Conservation (phyloP, 805 yeast genomes). For the Brettanomyces naardenensis region DNA sequence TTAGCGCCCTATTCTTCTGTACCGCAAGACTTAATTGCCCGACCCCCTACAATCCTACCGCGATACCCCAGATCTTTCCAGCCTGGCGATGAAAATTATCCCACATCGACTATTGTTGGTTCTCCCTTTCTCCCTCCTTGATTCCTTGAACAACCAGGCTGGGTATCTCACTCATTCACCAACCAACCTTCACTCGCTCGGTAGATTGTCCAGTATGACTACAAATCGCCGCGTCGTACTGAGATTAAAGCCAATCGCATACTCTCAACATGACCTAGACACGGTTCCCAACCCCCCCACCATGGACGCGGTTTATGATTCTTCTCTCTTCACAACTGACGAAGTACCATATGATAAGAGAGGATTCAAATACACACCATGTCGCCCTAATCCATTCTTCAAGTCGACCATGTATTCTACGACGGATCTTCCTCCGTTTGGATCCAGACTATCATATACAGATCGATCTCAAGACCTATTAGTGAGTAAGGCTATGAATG, state of each 20-base stretch:
- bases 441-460: constrained; percentile 49
- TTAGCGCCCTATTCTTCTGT: too few species aligned
- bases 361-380: constrained; percentile 75
- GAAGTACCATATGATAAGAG: constrained; percentile 75
- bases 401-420: constrained; percentile 54
- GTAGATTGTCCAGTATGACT: too few species aligned
- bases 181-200: too few species aligned
- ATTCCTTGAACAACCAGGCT: too few species aligned
- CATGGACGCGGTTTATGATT: constrained; percentile 6
- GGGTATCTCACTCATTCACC: too few species aligned
- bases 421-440: constrained; percentile 65
- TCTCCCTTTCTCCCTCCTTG: too few species aligned
- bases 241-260: constrained; percentile 28
- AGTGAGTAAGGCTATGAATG: constrained; percentile 28
- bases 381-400: constrained; percentile 62
- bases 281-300: constrained; percentile 15
- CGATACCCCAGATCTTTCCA: too few species aligned
- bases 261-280: constrained; percentile 22
- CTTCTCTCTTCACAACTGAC: constrained; percentile 41
- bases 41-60: too few species aligned
- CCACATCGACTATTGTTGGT: too few species aligned
- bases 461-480: constrained; percentile 61
- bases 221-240: constrained; percentile 21
- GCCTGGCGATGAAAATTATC: too few species aligned
- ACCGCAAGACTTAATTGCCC: too few species aligned